Conservation (phyloP, 2,329 filamentous ascomycete species). For the Grosmannia penicillata region DNA sequence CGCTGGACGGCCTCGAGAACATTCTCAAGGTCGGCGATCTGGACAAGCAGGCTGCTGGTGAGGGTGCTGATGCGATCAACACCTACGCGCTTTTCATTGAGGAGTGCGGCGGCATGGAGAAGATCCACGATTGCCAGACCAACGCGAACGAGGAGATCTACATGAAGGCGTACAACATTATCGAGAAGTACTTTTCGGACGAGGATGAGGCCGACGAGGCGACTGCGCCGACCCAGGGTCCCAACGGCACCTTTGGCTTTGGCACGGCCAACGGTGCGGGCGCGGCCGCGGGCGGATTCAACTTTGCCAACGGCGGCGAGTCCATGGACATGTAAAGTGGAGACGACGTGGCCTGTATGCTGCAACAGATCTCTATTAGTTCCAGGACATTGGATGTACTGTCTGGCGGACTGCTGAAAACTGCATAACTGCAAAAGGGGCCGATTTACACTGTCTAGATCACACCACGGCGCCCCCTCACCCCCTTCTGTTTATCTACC, state of each 20-base stretch:
- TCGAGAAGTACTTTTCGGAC: conserved; percentile 99
- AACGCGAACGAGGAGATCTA: conserved; percentile 99
- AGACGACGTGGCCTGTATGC: too few relatives aligned
- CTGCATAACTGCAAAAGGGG: too few relatives aligned
- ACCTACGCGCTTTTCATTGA: conserved; percentile 96
- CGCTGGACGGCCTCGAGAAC: conserved; percentile 94
- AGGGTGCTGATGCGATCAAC: conserved; percentile 70
- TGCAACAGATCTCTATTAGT: too few relatives aligned
- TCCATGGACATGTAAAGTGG: conserved; percentile 48
- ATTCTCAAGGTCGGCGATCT: conserved; percentile 98
- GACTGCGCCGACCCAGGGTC: conserved; percentile 54
- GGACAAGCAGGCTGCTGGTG: conserved; percentile 80
- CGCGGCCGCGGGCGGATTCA: conserved; percentile 71
- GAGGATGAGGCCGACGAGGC: conserved; percentile 84
- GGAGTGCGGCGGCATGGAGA: conserved; percentile 98
- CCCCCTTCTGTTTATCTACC: background rate
- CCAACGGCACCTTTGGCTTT: conserved; percentile 68
- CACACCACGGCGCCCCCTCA: background rate
- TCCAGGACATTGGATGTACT: too few relatives aligned
- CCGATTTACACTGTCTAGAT: too few relatives aligned
- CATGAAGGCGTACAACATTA: conserved; percentile 99
- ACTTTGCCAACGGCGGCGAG: conserved; percentile 64
- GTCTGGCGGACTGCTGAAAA: too few relatives aligned
- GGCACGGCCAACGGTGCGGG: conserved; percentile 45
- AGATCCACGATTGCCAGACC: conserved; percentile 99